Percentiles rank a stretch among this genome's conserved stretches.
Evolutionary conservation across 345 rosid species (phyloP).

Genomic region (Heritiera fomes): DNA sequence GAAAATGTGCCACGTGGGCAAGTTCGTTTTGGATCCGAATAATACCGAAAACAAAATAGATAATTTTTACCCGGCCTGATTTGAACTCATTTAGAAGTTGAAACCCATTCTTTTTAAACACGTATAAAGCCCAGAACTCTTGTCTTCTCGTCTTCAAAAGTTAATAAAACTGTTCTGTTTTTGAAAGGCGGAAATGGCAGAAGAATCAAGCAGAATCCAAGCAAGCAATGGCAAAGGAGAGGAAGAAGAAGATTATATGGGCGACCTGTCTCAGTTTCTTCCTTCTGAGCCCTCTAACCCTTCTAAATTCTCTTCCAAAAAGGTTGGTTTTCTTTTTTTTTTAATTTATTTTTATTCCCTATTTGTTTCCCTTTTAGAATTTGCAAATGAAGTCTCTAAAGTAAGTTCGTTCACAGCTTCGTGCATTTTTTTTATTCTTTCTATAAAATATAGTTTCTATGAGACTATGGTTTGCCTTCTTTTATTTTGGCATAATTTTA

Average conservation of each 20-base stretch:
- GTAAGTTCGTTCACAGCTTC: no score
- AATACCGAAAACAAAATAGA: no score
- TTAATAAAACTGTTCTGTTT: neutral
- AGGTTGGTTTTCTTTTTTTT: conserved; percentile 35
- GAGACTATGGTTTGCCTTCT: no score
- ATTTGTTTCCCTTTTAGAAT: no score
- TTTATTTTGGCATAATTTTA: no score
- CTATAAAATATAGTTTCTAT: no score
- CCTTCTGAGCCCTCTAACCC: conserved; percentile 48
- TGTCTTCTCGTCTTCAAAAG: neutral
- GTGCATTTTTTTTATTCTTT: no score
- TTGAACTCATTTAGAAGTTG: neutral
- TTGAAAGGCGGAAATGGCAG: conserved; percentile 1
- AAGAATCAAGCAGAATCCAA: conserved; percentile 4
- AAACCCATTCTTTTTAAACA: neutral
- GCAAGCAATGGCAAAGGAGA: neutral
- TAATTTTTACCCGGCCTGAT: neutral
- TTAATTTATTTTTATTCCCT: no score
- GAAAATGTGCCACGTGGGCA: conserved; percentile 4
- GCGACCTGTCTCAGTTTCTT: conserved; percentile 74
- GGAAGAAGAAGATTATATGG: conserved; percentile 84
- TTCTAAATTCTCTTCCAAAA: conserved; percentile 37
- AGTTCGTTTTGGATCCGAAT: neutral
- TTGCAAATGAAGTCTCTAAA: no score
- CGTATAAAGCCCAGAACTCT: neutral